Evolutionary conservation across 2,329 filamentous ascomycete genomes (phyloP).

Genomic region (Achaetomium macrosporum): DNA sequence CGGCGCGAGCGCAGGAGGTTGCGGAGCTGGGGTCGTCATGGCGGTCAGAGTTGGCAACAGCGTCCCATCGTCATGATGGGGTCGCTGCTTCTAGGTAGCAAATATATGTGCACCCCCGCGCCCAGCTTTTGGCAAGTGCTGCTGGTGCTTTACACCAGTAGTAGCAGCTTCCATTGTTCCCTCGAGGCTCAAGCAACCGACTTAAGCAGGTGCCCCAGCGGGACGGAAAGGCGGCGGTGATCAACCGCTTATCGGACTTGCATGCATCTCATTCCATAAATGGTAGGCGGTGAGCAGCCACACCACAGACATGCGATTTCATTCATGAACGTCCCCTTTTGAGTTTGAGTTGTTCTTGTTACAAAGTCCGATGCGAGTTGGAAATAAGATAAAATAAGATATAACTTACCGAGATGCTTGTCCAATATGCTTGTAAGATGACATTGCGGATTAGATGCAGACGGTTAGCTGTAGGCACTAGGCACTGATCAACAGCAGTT

Average conservation of each 20-base stretch:
- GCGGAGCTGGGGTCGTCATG: slow-evolving; percentile 21
- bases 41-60: slow-evolving; percentile 7
- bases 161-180: not conserved
- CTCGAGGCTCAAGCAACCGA: not conserved
- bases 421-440: too few relatives aligned
- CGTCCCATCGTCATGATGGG: slow-evolving; percentile 5
- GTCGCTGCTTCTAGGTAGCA: not conserved
- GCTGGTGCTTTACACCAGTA: not conserved
- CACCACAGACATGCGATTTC: not conserved
- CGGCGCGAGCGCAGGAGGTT: slow-evolving; percentile 17
- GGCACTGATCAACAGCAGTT: too few relatives aligned
- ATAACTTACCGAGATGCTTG: too few relatives aligned
- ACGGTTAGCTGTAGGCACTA: too few relatives aligned
- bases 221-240: slow-evolving; percentile 6
- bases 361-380: too few relatives aligned
- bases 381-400: too few relatives aligned
- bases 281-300: slow-evolving; percentile 19
- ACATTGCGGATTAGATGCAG: too few relatives aligned
- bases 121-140: not conserved
- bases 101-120: slow-evolving; percentile 2
- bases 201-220: not conserved
- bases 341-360: too few relatives aligned
- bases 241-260: slow-evolving; percentile 11
- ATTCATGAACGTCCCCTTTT: not conserved
- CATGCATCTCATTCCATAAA: slow-evolving; percentile 8